Evolutionary conservation across 2,329 filamentous ascomycete genomes (phyloP), one percentile per base, ranked within the genome.

Genomic region (Samsoniella hepiali): DNA sequence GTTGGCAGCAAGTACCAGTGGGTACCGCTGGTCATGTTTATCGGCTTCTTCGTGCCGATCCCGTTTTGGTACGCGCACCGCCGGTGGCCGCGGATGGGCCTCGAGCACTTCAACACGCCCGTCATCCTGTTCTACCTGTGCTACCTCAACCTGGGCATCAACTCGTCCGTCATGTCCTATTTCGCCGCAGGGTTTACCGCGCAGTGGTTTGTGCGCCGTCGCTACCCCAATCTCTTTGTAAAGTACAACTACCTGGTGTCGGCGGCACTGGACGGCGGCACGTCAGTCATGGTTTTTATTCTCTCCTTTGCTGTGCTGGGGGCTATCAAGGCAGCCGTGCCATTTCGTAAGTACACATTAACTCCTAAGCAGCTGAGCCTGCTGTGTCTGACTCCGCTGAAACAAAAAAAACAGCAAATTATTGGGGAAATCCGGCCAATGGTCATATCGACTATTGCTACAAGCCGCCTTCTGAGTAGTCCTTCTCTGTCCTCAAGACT

Each of bases 61-160:
- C 78, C 79, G 0, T 75, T 79, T 62, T 80, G 72, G 64, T 60
- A 79, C 8, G 47, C 44, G 63, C 68, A 47, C 66, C 67, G 69
- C 47, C 67, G 71, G 63, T 75, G 71, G 50, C 70, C 71, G 6
- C 69, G 68, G 13, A 38, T 65, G 1, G 58, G 68, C 22, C 72
- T 75, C 55, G 59, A 69, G 45, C 72, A 76, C 65, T 63, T 79
- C 67, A 78, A 80, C 70, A 74, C 75, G 0, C 72, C 76, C 11
- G 75, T 81, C 51, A 76, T 81, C 62, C 66, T 74, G 49, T 78
- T 72, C 71, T 80, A 76, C 68, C 68, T 78, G 51, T 76, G 78
- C 29, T 76, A 73, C 63, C 72, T 81, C 2, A 77, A 70, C 49
- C 75, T 80, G 32, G 79, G 77, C 8, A 61, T 69, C 54, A 77